phyloP scores from a whole-genome alignment of 768 basidiomycete species.

The Leccinellum luteum region DNA sequence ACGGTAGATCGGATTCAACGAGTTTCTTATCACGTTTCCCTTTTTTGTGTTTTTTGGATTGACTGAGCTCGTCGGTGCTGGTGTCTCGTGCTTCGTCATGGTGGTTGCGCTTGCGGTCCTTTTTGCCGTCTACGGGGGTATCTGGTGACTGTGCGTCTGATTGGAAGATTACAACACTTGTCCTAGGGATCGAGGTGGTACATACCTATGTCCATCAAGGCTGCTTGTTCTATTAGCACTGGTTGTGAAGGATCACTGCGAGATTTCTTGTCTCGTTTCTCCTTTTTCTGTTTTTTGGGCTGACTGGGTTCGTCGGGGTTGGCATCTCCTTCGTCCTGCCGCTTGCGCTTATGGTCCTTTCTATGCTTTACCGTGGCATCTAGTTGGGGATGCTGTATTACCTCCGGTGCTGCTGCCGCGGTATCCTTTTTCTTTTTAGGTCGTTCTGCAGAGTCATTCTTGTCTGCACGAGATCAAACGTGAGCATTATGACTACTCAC shows the following conservation, averaged over 20 bases:
- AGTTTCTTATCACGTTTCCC: constrained; percentile 17
- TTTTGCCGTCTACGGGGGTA: constrained; percentile 13
- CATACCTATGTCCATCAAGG: constrained; percentile 1
- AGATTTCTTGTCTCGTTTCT: not conserved
- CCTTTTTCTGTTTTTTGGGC: not conserved
- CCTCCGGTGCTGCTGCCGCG: not conserved
- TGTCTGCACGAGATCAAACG: not conserved
- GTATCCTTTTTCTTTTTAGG: constrained; percentile 9
- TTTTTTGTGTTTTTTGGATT: constrained; percentile 28
- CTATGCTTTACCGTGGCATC: not conserved
- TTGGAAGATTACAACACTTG: not conserved
- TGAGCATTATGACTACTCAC: not conserved
- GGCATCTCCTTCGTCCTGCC: not conserved
- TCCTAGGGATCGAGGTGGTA: not conserved
- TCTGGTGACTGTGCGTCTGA: constrained; percentile 1
- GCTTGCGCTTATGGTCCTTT: not conserved
- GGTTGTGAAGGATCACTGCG: not conserved
- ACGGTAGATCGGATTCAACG: constrained; percentile 1
- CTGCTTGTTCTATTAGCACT: not conserved
- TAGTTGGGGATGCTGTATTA: not conserved
- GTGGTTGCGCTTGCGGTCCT: constrained; percentile 27
- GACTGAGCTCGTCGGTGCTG: constrained; percentile 5
- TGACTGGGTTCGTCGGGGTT: not conserved
- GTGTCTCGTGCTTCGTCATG: not conserved
- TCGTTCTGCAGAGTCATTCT: constrained; percentile 3